Percentiles rank a stretch among this genome's conserved stretches.
Evolutionary conservation across 208 protist genomes (phyloP).

Genomic region (Trypanosoma vivax): DNA sequence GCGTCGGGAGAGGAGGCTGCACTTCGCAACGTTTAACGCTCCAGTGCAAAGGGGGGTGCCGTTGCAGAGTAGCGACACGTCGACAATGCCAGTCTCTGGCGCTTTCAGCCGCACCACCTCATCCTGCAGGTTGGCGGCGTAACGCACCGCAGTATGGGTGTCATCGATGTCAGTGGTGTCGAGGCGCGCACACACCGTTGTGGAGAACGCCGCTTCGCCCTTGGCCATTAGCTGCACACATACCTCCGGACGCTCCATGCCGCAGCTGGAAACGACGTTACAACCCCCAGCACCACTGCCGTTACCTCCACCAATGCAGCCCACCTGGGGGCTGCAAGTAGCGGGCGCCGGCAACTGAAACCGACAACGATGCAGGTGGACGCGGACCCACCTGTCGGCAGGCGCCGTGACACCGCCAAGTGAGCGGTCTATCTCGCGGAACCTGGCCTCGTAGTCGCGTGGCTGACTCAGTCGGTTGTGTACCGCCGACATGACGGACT

Average conservation of each 20-base stretch:
- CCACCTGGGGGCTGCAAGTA: background rate
- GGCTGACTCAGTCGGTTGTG: constrained; percentile 34
- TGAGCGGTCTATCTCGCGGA: constrained; percentile 49
- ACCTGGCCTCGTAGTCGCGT: constrained; percentile 64
- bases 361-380: constrained; percentile 50
- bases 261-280: background rate
- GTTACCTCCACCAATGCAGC: background rate
- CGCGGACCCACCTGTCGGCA: constrained; percentile 27
- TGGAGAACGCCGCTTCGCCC: background rate
- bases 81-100: background rate
- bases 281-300: background rate
- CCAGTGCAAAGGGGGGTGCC: background rate
- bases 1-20: background rate
- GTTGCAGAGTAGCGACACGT: constrained; percentile 5
- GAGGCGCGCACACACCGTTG: background rate
- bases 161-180: background rate
- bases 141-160: background rate
- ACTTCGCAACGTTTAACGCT: constrained; percentile 3
- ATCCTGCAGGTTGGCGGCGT: constrained; percentile 4
- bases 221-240: constrained; percentile 3
- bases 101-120: constrained; percentile 12
- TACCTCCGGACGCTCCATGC: constrained; percentile 1
- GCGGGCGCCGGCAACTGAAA: constrained; percentile 16
- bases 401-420: constrained; percentile 21
- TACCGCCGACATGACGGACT: constrained; percentile 35